phyloP scores from a whole-genome alignment of 305 asterid genomes.

The Fraxinus floribunda region DNA sequence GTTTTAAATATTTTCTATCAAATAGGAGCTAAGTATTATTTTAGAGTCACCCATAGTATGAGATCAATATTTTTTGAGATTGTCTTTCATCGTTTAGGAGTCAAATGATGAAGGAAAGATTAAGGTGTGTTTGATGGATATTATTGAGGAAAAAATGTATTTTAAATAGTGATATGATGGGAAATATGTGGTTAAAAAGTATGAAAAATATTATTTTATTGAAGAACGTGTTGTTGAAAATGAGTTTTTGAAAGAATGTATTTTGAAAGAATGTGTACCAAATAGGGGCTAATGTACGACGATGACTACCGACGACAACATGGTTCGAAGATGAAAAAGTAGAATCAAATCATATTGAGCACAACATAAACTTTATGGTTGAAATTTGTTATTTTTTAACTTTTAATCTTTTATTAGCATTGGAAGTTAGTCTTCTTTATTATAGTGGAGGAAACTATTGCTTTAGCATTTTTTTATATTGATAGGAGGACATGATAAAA shows the following conservation, averaged over 20 bases:
- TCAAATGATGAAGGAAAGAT: background rate
- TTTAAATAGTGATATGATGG: too few species aligned
- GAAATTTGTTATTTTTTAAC: background rate
- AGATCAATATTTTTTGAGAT: background rate
- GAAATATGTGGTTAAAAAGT: too few species aligned
- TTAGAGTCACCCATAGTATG: background rate
- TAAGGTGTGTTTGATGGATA: too few species aligned
- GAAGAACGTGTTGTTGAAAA: too few species aligned
- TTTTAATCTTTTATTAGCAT: background rate
- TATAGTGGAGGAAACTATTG: slow-evolving; percentile 38
- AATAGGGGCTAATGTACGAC: too few species aligned
- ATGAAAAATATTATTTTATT: too few species aligned
- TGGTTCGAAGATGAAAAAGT: background rate
- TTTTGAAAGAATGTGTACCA: too few species aligned
- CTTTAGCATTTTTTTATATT: slow-evolving; percentile 19
- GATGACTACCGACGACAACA: background rate
- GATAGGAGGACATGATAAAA: slow-evolving; percentile 17
- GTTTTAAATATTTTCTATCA: too few species aligned
- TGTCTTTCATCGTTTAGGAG: background rate
- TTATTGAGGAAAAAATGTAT: too few species aligned
- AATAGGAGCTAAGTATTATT: background rate
- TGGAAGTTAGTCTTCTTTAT: background rate
- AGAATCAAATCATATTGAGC: background rate
- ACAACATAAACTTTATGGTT: background rate
- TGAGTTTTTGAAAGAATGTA: too few species aligned